Conservation (phyloP, 2,329 filamentous ascomycete species). For the Pestalotiopsis sp. region DNA sequence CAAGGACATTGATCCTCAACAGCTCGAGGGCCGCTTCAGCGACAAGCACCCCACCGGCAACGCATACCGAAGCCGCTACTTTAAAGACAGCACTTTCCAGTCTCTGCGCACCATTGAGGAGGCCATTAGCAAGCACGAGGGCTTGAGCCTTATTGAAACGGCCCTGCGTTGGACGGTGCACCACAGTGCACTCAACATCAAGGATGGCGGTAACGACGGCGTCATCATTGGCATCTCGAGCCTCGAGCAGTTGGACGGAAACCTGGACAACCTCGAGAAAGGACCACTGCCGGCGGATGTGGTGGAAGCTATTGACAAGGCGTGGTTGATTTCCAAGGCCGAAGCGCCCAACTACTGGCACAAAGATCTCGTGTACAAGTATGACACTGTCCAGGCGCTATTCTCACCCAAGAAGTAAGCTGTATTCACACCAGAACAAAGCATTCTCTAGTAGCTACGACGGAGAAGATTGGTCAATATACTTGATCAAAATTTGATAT, state of each 20-base stretch:
- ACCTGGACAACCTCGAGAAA: constrained; percentile 63
- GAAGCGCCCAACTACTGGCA: constrained; percentile 59
- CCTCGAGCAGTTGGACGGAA: constrained; percentile 58
- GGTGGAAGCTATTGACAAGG: constrained; percentile 73
- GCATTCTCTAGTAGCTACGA: neutral
- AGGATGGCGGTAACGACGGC: constrained; percentile 54
- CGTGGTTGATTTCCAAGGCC: constrained; percentile 72
- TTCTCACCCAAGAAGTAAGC: constrained; percentile 48
- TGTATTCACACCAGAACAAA: constrained; percentile 25
- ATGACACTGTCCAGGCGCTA: constrained; percentile 64
- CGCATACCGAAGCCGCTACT: constrained; percentile 71
- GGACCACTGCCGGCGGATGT: constrained; percentile 79
- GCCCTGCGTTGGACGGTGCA: constrained; percentile 75
- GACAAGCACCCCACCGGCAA: constrained; percentile 50
- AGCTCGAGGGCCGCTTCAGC: constrained; percentile 72
- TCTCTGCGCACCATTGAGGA: constrained; percentile 71
- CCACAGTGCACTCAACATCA: constrained; percentile 63
- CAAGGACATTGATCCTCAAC: constrained; percentile 52
- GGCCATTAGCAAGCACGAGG: constrained; percentile 65
- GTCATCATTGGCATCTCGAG: constrained; percentile 64
- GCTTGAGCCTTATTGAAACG: constrained; percentile 70
- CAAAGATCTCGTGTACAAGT: constrained; percentile 66
- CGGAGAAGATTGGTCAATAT: neutral
- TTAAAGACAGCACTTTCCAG: constrained; percentile 65
- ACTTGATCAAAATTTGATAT: no score